Percentiles rank a stretch among this genome's conserved stretches.
Evolutionary conservation across 2,329 filamentous ascomycete species (phyloP).

Genomic region (Annulohypoxylon truncatum): DNA sequence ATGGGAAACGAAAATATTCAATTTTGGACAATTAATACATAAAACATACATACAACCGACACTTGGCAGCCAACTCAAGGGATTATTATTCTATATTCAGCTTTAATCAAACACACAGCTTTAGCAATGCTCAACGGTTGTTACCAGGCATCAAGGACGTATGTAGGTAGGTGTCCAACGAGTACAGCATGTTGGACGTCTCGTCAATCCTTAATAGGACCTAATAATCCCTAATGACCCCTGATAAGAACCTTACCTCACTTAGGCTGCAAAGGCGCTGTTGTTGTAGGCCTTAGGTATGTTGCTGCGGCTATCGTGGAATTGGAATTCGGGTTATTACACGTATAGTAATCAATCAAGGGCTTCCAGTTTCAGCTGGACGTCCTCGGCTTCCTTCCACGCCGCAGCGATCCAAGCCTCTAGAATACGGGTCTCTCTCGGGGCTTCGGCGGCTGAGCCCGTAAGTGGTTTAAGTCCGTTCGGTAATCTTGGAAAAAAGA

Average conservation of each 20-base stretch:
- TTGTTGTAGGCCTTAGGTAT: background rate
- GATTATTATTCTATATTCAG: conserved; percentile 14
- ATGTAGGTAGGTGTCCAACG: background rate
- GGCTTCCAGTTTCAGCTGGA: conserved; percentile 10
- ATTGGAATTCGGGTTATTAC: conserved; percentile 21
- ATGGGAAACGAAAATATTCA: conserved; percentile 11
- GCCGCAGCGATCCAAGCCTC: conserved; percentile 16
- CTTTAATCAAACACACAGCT: conserved; percentile 1
- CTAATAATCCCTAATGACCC: background rate
- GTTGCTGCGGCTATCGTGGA: conserved; percentile 38
- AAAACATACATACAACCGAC: background rate
- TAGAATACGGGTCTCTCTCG: conserved; percentile 15
- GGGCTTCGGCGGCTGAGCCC: conserved; percentile 24
- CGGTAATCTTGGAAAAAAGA: background rate
- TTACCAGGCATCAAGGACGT: no score
- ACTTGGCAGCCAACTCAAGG: conserved; percentile 14
- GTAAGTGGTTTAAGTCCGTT: conserved; percentile 3
- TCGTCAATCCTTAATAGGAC: background rate
- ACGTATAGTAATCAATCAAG: conserved; percentile 29
- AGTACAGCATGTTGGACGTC: background rate
- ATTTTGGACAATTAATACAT: background rate
- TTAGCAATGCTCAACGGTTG: background rate
- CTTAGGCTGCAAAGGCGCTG: conserved; percentile 32
- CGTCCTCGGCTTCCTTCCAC: conserved; percentile 30
- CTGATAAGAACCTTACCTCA: conserved; percentile 6